Evolutionary conservation across 805 yeast genomes (phyloP).

Genomic region (Metschnikowia amazonensis): DNA sequence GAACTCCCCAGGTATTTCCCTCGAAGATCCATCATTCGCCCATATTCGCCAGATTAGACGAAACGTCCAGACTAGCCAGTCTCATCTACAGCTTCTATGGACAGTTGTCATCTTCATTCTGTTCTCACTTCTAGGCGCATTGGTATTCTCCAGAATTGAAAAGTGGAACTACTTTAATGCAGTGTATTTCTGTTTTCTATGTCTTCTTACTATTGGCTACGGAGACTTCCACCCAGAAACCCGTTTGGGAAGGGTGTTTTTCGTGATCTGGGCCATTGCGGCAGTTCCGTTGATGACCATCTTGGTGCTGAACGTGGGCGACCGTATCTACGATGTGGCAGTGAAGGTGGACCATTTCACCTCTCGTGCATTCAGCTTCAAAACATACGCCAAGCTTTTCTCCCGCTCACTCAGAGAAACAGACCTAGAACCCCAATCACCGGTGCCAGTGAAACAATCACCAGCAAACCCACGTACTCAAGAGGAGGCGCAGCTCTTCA

Average conservation of each 20-base stretch:
- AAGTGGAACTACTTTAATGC: slow-evolving; percentile 68
- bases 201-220: slow-evolving; percentile 80
- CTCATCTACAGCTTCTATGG: slow-evolving; percentile 33
- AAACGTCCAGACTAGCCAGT: slow-evolving; percentile 38
- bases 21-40: slow-evolving; percentile 46
- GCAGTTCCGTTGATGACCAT: slow-evolving; percentile 89
- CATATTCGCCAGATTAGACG: slow-evolving; percentile 51
- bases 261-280: slow-evolving; percentile 73
- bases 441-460: neutral
- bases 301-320: slow-evolving; percentile 69
- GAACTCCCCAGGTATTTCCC: too few relatives aligned
- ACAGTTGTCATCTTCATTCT: slow-evolving; percentile 44
- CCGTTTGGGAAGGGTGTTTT: slow-evolving; percentile 66
- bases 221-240: slow-evolving; percentile 68
- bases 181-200: slow-evolving; percentile 72
- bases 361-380: slow-evolving; percentile 4
- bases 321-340: slow-evolving; percentile 42
- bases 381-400: slow-evolving; percentile 7
- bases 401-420: neutral
- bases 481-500: neutral
- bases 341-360: slow-evolving; percentile 13
- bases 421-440: neutral
- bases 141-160: slow-evolving; percentile 57
- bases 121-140: slow-evolving; percentile 74
- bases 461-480: neutral